Evolutionary conservation across 371 early-diverging fungal species (phyloP).

Genomic region (Zancudomyces culisetae): DNA sequence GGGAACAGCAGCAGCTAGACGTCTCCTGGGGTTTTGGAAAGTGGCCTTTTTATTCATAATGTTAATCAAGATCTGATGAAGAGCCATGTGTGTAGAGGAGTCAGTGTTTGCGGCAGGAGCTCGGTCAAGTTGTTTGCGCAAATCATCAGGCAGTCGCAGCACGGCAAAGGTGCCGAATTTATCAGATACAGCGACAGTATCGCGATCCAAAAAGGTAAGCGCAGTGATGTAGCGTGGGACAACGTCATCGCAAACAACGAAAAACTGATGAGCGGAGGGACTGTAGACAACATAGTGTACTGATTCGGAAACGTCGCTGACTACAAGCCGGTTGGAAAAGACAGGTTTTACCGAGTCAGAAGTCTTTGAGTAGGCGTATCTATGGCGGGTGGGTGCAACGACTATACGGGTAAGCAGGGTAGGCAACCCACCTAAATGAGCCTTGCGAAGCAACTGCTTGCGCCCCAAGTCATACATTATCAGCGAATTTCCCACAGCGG

Average conservation of each 20-base stretch:
- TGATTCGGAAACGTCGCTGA: constrained; percentile 77
- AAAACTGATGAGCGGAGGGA: constrained; percentile 54
- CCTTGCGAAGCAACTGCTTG: constrained; percentile 75
- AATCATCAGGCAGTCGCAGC: constrained; percentile 38
- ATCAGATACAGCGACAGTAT: constrained; percentile 84
- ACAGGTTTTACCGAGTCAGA: constrained; percentile 26
- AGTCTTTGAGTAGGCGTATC: not conserved
- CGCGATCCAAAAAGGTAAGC: constrained; percentile 67
- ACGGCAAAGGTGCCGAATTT: constrained; percentile 89
- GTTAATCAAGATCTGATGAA: not conserved
- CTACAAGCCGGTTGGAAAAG: constrained; percentile 50
- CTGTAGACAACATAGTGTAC: constrained; percentile 59
- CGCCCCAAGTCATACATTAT: constrained; percentile 87
- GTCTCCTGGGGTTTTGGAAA: not conserved
- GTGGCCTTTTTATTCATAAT: not conserved
- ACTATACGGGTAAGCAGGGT: constrained; percentile 38
- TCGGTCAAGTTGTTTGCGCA: constrained; percentile 7
- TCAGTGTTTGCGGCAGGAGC: constrained; percentile 10
- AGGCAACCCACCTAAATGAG: constrained; percentile 63
- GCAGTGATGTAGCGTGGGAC: constrained; percentile 71
- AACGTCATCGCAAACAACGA: constrained; percentile 85
- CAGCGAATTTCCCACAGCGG: constrained; percentile 68
- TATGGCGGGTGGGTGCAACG: not conserved
- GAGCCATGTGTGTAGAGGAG: not conserved
- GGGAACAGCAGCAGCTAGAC: not conserved